These are phyloP conservation scores for Leccinum truebloodii DNA, from an alignment of 768 basidiomycete genomes.

Conservation along the genomic window DNA sequence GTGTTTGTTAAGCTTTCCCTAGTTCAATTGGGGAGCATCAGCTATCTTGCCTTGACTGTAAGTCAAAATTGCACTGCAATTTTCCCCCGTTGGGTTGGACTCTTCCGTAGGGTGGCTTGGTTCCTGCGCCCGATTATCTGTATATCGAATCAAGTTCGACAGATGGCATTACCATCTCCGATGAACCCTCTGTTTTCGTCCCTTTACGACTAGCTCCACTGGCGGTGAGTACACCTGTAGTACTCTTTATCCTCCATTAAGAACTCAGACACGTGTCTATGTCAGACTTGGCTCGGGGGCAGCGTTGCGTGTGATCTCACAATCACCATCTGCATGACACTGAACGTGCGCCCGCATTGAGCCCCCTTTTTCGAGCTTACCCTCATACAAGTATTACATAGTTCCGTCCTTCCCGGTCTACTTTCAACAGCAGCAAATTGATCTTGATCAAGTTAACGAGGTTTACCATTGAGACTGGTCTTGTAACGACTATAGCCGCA, in stretches of 20 bases:
- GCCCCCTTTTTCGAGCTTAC: neutral
- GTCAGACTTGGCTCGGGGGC: neutral
- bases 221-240: neutral
- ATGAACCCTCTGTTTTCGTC: no score
- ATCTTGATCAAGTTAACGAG: slow-evolving; percentile 16
- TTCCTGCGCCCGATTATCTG: no score
- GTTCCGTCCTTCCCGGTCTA: slow-evolving; percentile 15
- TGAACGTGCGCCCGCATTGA: no score
- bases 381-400: neutral
- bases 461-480: slow-evolving; percentile 27
- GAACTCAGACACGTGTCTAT: neutral
- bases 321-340: neutral
- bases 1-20: no score
- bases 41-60: no score
- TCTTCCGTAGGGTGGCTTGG: neutral
- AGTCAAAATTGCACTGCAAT: no score
- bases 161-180: no score
- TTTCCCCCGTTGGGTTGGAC: no score
- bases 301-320: neutral
- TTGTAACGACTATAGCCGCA: slow-evolving; percentile 20
- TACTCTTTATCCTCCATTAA: neutral
- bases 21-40: no score
- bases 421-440: slow-evolving; percentile 4
- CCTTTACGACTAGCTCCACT: neutral
- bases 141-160: no score